phyloP scores from a whole-genome alignment of 108 stramenopile species.

The Nitzschia sp. region DNA sequence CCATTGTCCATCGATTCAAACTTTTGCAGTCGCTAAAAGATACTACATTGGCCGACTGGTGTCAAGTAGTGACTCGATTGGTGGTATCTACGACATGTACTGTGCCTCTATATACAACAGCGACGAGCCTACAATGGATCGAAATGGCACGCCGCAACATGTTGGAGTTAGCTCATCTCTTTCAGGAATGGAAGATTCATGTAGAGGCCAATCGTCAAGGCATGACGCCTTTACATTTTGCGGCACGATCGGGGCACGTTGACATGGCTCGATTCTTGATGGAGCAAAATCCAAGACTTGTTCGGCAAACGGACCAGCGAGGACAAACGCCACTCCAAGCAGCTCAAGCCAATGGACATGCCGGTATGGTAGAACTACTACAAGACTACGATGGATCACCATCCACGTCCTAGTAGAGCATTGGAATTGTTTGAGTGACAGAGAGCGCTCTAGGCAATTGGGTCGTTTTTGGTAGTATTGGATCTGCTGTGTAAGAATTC shows the following conservation, averaged over 20 bases:
- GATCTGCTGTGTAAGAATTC: too few species aligned
- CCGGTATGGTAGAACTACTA: slow-evolving; percentile 49
- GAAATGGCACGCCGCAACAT: slow-evolving; percentile 49
- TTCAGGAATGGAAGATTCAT: slow-evolving; percentile 35
- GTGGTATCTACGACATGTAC: too few species aligned
- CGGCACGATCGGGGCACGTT: slow-evolving; percentile 61
- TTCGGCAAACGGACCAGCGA: slow-evolving; percentile 35
- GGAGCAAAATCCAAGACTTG: not conserved
- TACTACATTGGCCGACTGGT: too few species aligned
- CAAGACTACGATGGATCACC: not conserved
- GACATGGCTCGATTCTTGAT: slow-evolving; percentile 52
- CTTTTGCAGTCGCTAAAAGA: too few species aligned
- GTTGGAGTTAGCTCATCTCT: slow-evolving; percentile 39
- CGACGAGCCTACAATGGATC: slow-evolving; percentile 12
- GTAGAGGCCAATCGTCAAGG: slow-evolving; percentile 62
- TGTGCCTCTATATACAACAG: too few species aligned
- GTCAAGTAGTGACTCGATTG: too few species aligned
- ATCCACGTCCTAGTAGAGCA: too few species aligned
- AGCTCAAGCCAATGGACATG: slow-evolving; percentile 62
- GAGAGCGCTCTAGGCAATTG: too few species aligned
- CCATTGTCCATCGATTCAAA: slow-evolving; percentile 1
- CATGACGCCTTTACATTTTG: slow-evolving; percentile 79
- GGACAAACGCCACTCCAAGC: slow-evolving; percentile 72
- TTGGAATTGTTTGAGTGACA: too few species aligned
- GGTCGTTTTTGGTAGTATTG: too few species aligned